Evolutionary conservation across 192 early-diverging fungal genomes (phyloP).

Genomic region (Geranomyces variabilis): DNA sequence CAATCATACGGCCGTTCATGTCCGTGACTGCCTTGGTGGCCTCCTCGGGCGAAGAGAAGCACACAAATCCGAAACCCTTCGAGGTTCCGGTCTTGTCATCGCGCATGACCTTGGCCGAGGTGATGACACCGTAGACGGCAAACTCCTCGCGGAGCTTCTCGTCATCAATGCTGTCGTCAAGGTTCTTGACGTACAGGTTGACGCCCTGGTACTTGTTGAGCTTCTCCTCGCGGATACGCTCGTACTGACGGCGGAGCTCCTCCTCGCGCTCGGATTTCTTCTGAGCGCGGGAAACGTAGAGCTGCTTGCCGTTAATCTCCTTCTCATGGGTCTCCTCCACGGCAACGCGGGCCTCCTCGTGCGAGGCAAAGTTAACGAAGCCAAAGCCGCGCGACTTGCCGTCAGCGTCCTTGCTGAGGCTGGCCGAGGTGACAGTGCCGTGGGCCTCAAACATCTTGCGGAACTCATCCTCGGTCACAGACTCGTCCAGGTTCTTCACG

Average conservation of each 20-base stretch:
- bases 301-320: slow-evolving; percentile 85
- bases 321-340: slow-evolving; percentile 93
- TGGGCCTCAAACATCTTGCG: slow-evolving; percentile 74
- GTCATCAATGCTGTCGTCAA: slow-evolving; percentile 96
- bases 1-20: slow-evolving; percentile 97
- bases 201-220: slow-evolving; percentile 98
- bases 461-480: slow-evolving; percentile 81
- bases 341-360: slow-evolving; percentile 85
- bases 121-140: slow-evolving; percentile 92
- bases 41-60: slow-evolving; percentile 98
- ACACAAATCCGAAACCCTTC: slow-evolving; percentile 98
- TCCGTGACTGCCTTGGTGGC: slow-evolving; percentile 97
- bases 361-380: slow-evolving; percentile 94
- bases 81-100: slow-evolving; percentile 81
- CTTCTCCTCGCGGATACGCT: slow-evolving; percentile 93
- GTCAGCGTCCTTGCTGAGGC: slow-evolving; percentile 74
- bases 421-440: slow-evolving; percentile 83
- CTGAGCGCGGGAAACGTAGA: slow-evolving; percentile 97
- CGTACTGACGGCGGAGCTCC: slow-evolving; percentile 94
- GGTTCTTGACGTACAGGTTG: slow-evolving; percentile 98
- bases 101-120: slow-evolving; percentile 96
- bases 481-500: slow-evolving; percentile 90
- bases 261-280: slow-evolving; percentile 98
- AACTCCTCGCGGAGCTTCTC: slow-evolving; percentile 97
- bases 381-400: slow-evolving; percentile 93